phyloP scores from a whole-genome alignment of 805 yeast genomes.

The Ogataea ramenticola region DNA sequence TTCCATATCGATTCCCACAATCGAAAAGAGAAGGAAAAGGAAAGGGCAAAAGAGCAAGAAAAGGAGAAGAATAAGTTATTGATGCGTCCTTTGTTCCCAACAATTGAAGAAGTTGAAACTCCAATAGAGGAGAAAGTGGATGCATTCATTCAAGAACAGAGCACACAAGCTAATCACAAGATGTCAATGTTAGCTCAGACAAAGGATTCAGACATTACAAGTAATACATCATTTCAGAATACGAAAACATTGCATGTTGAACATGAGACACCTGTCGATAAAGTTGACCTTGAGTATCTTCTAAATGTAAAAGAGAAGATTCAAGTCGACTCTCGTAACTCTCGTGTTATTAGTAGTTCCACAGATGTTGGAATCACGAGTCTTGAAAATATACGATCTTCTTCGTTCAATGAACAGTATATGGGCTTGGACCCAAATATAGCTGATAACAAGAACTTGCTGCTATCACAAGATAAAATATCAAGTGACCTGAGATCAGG shows the following conservation, averaged over 20 bases:
- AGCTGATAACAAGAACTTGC: background rate
- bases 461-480: background rate
- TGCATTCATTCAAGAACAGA: background rate
- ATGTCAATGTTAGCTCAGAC: too few relatives aligned
- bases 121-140: background rate
- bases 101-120: background rate
- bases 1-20: background rate
- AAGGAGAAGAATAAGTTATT: background rate
- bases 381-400: background rate
- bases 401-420: background rate
- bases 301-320: background rate
- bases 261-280: constrained; percentile 4
- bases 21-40: too few relatives aligned
- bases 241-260: background rate
- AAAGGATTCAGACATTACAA: too few relatives aligned
- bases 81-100: background rate
- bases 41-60: background rate
- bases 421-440: background rate
- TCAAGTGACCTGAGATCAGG: background rate
- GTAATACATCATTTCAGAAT: background rate
- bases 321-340: background rate
- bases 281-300: constrained; percentile 4
- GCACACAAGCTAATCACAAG: background rate
- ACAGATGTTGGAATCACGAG: too few relatives aligned
- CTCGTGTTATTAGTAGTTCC: background rate